Base-by-base conservation (phyloP, 2,329 filamentous ascomycete genomes). In the Triangularia setosa region DNA sequence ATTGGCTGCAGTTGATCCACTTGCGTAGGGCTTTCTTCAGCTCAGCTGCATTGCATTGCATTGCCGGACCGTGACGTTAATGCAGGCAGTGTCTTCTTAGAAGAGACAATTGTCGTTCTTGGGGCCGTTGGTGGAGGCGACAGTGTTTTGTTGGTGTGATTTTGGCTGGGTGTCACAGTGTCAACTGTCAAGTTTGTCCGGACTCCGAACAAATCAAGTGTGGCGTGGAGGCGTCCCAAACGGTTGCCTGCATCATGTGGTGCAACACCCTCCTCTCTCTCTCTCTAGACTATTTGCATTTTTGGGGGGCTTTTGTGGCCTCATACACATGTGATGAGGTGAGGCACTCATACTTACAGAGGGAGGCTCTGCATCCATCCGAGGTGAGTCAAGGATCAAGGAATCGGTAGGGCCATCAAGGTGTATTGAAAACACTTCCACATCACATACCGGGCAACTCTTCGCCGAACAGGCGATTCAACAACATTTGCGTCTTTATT, bases 181-280 rank as follows among this genome's bases (percentile, higher is more conserved):
- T 30, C n/a, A 33, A 25, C 16, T 27, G 52, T 30, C n/a, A 33
- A 66, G 60, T 64, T 66, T 66, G 59, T 66, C 65, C 65, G 65
- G 60, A 64, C 65, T 66, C 65, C 65, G 65, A 60, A 27, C 48
- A 35, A 16, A 53, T 14, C 3, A 2, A 44, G 4, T 21, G 28
- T n/a, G 35, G 18, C 23, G 21, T 11, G 21, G 12, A n/a, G 14
- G 5, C 53, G 12, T 14, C 35, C 25, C 4, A 35, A 58, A 48
- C 40, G n/a, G n/a, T 48, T 48, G 40, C 8, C n/a, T 14, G 11
- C 52, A 53, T 25, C n/a, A 52, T 52, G n/a, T n/a, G n/a, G n/a
- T n/a, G n/a, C n/a, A n/a, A n/a, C n/a, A n/a, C n/a, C 9, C 23
- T 52, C 9, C 23, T 53, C 24, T 11, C 18, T 11, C 18, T 25